These are phyloP conservation scores for Fusarium sp. DNA, from an alignment of 2,329 filamentous ascomycete genomes.

Conservation along the genomic window DNA sequence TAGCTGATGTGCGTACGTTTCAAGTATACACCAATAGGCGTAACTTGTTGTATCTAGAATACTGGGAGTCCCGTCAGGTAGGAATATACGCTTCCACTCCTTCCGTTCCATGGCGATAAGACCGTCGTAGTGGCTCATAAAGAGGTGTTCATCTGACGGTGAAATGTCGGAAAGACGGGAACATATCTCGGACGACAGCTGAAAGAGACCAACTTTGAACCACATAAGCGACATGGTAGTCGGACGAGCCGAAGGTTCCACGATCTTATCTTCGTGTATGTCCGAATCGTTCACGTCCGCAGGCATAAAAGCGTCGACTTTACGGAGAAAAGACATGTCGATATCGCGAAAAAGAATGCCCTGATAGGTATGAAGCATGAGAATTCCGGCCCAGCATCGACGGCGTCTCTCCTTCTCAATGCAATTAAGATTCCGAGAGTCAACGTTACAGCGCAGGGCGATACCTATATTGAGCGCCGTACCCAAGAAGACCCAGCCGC, in stretches of 20 bases:
- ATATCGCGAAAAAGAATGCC: constrained; percentile 37
- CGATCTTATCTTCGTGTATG: constrained; percentile 12
- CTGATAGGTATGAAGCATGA: constrained; percentile 39
- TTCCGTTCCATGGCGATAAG: constrained; percentile 10
- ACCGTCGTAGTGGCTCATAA: too few species aligned
- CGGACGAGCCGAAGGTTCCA: background rate
- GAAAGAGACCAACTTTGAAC: constrained; percentile 33
- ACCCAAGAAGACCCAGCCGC: constrained; percentile 35
- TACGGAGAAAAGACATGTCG: constrained; percentile 27
- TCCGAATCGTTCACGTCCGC: constrained; percentile 24
- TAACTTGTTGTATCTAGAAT: constrained; percentile 36
- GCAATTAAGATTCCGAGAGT: background rate
- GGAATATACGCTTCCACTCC: constrained; percentile 24
- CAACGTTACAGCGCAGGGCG: constrained; percentile 24
- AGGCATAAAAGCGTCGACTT: constrained; percentile 21
- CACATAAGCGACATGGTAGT: constrained; percentile 35
- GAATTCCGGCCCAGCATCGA: constrained; percentile 42
- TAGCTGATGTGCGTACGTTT: constrained; percentile 40
- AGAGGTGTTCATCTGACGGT: too few species aligned
- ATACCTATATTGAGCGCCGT: constrained; percentile 30
- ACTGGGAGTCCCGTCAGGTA: constrained; percentile 30
- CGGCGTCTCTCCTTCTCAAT: constrained; percentile 34
- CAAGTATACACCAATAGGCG: constrained; percentile 38
- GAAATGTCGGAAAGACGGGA: constrained; percentile 13
- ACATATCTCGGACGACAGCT: constrained; percentile 30